A percentile compares a stretch with the other conserved stretches of the same genome.
phyloP scores from a whole-genome alignment of 495 filamentous ascomycete species.

The Lindgomyces ingoldianus region DNA sequence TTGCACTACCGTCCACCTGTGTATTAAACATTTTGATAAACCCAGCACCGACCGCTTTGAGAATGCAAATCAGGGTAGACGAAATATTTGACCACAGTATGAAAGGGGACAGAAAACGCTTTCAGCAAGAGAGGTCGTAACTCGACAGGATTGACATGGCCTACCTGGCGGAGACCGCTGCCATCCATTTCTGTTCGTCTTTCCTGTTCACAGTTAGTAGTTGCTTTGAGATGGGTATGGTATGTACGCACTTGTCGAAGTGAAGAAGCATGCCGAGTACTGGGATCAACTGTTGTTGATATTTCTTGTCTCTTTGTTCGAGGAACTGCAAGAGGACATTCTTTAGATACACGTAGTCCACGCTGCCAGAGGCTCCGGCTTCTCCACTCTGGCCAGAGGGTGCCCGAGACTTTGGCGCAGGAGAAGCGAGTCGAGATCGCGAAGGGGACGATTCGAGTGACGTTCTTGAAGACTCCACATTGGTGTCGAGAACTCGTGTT shows the following conservation, averaged over 20 bases:
- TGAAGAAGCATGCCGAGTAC: conserved; percentile 87
- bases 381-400: conserved; percentile 48
- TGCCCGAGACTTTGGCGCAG: conserved; percentile 43
- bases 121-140: conserved; percentile 1
- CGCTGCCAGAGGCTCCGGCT: conserved; percentile 42
- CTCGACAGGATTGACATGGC: not conserved
- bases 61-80: not conserved
- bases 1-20: not conserved
- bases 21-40: conserved; percentile 13
- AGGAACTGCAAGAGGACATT: conserved; percentile 93
- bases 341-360: conserved; percentile 89
- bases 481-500: conserved; percentile 46
- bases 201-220: conserved; percentile 51
- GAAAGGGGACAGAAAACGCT: not conserved
- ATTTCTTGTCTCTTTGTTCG: conserved; percentile 89
- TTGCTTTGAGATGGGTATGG: not conserved
- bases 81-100: not conserved
- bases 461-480: conserved; percentile 59
- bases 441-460: conserved; percentile 50
- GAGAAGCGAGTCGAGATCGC: conserved; percentile 58
- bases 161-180: conserved; percentile 65
- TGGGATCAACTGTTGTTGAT: conserved; percentile 86
- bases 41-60: conserved; percentile 25
- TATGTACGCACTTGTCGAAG: conserved; percentile 77
- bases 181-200: conserved; percentile 88